Base-by-base conservation (phyloP, 1,284 basidiomycete species). In the Sporisorium scitamineum region DNA sequence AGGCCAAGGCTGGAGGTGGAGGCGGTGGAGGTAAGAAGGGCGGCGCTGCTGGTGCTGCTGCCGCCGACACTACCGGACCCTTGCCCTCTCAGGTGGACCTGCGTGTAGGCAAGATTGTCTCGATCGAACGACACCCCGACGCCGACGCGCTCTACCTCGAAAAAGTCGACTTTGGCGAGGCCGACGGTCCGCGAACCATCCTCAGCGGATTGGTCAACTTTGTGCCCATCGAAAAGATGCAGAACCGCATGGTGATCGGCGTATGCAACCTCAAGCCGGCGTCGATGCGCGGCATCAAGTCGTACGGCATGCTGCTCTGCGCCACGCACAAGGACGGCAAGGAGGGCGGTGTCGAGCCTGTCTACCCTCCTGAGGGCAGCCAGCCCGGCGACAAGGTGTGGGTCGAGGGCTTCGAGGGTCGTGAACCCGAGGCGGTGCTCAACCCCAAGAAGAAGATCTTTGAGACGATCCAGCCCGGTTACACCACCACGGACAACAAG, bases 401-500 rank as follows among this genome's bases (percentile, higher is more conserved):
- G 51, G 80, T 85, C 39, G 84, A 84, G 55, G 84, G 84, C 45
- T 85, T 76, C 69, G 80, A 84, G 64, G 80, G 79, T 18, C 66
- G 70, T 47, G 78, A 79, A 57, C 82, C 84, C 9, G 76, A 82
- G 29, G 80, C 78, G 24, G 71, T 78, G 41, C 78, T 85, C 66
- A 85, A 85, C 73, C 84, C 84, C 22, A 85, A 84, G 73, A 84
- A 84, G 65, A 85, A 85, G 82, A 81, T 85, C 73, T 85, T 85
- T 52, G 84, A 85, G 70, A 62, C 84, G 13, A 85, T 85, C 54
- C 84, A 85, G 76, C 82, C 84, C 16, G 71, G 72, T 47, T 85
- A 84, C 76, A 72, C 69, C 8, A 82, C 81, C 0, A 83, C 78
- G 7, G 76, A 69, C 16, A 68, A 66, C 61, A 70, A 70, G 54